Evolutionary conservation across 352 stramenopile genomes (phyloP), one percentile per base, ranked within the genome.

Genomic region (Elongisporangium senticosum): DNA sequence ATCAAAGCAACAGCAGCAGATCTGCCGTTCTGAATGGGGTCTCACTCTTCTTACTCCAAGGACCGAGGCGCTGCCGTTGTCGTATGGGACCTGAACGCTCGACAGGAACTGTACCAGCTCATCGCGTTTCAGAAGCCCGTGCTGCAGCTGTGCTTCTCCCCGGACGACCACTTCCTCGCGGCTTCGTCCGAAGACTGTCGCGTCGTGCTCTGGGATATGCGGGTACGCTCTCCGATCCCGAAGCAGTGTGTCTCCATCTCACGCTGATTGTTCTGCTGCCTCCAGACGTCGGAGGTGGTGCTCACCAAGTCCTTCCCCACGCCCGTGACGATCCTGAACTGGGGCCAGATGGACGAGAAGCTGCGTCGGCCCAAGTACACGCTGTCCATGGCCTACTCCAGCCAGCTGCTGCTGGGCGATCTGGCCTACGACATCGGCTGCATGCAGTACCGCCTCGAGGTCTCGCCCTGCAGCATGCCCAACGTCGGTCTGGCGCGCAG

Each of bases 401-500:
- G 77, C 33, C 81, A 93, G 57, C 61, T 90, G 19, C 58, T 86
- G 11, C 61, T 72, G 24, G 80, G 74, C 28, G 75, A 90, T 26
- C 63, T 90, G 53, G 79, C 78, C 3, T 91, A 87, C 62, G 80
- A 90, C 56, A 88, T 93, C 52, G 61, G 62, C 3, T 79, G 74
- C 56, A 93, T 93, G 81, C 81, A 93, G 59, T 93, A 90, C 62
- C 72, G 71, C 33, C 79, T 93, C 28, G 79, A 93, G 43, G 67
- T 89, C n/a, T 68, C 67, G 14, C 62, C 67, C 6, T 89, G 86
- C 53, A 67, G 63, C 13, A 90, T 93, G 79, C 81, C 81, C 8
- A 90, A 87, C 63, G 77, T 87, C 13, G 79, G 79, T 0, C 78
- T 90, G 33, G 61, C 79, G n/a, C 72, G 83, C 3, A 87, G 65